These are phyloP conservation scores for Cyberlindnera americana DNA, from an alignment of 805 yeast species.

Conservation along the genomic window DNA sequence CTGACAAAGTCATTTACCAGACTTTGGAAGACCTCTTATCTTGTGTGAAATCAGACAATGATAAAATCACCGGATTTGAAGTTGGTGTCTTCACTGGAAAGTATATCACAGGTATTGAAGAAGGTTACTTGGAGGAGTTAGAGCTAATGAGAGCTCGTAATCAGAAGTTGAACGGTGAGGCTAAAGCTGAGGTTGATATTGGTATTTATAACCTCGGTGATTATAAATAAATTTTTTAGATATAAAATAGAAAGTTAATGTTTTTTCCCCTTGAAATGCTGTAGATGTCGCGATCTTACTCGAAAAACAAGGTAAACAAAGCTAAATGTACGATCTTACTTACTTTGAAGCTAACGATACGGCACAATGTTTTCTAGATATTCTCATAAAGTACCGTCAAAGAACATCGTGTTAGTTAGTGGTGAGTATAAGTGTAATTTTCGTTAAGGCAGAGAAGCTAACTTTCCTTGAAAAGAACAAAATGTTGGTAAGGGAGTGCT, in stretches of 20 bases:
- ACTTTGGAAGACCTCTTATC: constrained; percentile 75
- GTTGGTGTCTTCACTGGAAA: constrained; percentile 96
- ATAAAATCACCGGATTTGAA: constrained; percentile 63
- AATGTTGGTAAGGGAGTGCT: not conserved
- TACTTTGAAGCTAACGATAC: no score
- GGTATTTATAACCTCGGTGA: constrained; percentile 60
- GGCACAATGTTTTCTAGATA: no score
- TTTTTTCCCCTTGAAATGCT: not conserved
- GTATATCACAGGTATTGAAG: constrained; percentile 92
- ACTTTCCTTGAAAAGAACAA: no score
- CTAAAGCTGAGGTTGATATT: constrained; percentile 75
- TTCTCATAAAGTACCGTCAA: not conserved
- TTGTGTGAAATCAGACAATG: constrained; percentile 58
- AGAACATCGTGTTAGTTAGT: not conserved
- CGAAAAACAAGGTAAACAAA: no score
- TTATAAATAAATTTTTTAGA: constrained; percentile 29
- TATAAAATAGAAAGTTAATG: not conserved
- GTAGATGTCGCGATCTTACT: no score
- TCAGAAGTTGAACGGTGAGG: constrained; percentile 58
- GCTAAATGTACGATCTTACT: no score
- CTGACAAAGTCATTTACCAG: constrained; percentile 90
- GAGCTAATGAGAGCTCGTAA: constrained; percentile 81
- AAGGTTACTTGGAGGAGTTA: constrained; percentile 73
- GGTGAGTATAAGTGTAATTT: no score
- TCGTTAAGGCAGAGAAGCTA: no score